A percentile compares a stretch with the other conserved stretches of the same genome.
Conservation (phyloP, 1,284 basidiomycete genomes). For the Xerocomus tenax region DNA sequence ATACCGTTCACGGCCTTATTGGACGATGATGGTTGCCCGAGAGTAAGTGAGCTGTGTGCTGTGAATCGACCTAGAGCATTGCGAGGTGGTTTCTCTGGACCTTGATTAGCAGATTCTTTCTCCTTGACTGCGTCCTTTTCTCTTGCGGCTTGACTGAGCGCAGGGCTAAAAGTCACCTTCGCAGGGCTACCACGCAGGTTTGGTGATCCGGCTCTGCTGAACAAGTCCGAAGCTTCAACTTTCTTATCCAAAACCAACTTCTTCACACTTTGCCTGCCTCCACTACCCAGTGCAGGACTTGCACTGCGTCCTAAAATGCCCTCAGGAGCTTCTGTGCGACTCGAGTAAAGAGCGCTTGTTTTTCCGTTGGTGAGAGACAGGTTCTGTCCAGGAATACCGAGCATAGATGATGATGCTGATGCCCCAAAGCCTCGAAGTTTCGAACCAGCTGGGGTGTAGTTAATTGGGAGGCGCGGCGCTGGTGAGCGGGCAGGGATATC, state of each 20-base stretch:
- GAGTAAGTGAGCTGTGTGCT: slow-evolving; percentile 34
- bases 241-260: slow-evolving; percentile 86
- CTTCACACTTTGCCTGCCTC: slow-evolving; percentile 82
- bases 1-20: slow-evolving; percentile 24
- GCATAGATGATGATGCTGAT: slow-evolving; percentile 33
- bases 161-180: slow-evolving; percentile 65
- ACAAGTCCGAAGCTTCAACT: slow-evolving; percentile 61
- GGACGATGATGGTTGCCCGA: slow-evolving; percentile 20
- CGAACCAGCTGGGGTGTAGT: slow-evolving; percentile 56
- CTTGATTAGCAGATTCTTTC: slow-evolving; percentile 40
- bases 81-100: slow-evolving; percentile 31
- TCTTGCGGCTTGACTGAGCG: slow-evolving; percentile 60
- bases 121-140: slow-evolving; percentile 67
- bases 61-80: slow-evolving; percentile 43
- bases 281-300: slow-evolving; percentile 64
- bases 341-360: slow-evolving; percentile 44
- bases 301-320: slow-evolving; percentile 49
- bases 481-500: slow-evolving; percentile 62
- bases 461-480: slow-evolving; percentile 49
- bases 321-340: slow-evolving; percentile 45
- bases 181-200: slow-evolving; percentile 34
- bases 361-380: slow-evolving; percentile 48
- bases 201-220: slow-evolving; percentile 47
- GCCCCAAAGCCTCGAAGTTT: slow-evolving; percentile 65
- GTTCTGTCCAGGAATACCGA: slow-evolving; percentile 27